Conservation (phyloP, 768 basidiomycete genomes). For the Krasilnikovozyma curviuscula region DNA sequence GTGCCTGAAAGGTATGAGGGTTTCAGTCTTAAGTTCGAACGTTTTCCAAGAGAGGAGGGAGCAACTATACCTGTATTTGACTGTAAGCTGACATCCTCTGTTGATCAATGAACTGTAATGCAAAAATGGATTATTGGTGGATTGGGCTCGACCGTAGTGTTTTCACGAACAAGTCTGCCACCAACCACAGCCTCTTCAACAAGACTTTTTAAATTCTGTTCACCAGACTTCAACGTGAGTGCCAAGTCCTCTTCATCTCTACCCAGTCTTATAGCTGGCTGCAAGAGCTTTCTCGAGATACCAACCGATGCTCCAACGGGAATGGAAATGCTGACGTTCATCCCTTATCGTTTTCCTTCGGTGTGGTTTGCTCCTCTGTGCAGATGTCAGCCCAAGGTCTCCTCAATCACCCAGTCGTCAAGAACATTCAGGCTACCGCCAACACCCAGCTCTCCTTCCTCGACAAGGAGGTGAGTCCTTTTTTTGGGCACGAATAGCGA, state of each 20-base stretch:
- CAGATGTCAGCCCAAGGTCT: conserved; percentile 38
- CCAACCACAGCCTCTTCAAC: too few relatives aligned
- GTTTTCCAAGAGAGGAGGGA: too few relatives aligned
- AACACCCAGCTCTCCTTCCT: conserved; percentile 67
- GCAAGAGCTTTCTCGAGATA: not conserved
- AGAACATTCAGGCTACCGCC: conserved; percentile 68
- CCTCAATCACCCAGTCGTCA: conserved; percentile 67
- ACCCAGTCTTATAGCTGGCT: not conserved
- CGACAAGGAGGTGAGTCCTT: conserved; percentile 71
- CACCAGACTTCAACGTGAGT: too few relatives aligned
- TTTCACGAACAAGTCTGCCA: conserved; percentile 3
- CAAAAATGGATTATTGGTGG: too few relatives aligned
- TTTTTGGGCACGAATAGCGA: not conserved
- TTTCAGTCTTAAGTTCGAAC: too few relatives aligned
- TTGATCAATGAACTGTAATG: too few relatives aligned
- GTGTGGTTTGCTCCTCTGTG: not conserved
- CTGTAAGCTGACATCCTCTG: too few relatives aligned
- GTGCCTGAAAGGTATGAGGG: too few relatives aligned
- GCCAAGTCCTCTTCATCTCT: not conserved
- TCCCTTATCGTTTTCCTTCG: not conserved
- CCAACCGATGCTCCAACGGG: not conserved
- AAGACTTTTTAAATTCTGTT: too few relatives aligned
- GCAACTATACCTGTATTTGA: too few relatives aligned
- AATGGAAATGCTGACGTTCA: not conserved
- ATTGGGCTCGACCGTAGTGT: too few relatives aligned